Percentiles rank a stretch among this genome's conserved stretches.
Conservation (phyloP, 1,139 yeast genomes). For the Lodderomyces beijingensis region DNA sequence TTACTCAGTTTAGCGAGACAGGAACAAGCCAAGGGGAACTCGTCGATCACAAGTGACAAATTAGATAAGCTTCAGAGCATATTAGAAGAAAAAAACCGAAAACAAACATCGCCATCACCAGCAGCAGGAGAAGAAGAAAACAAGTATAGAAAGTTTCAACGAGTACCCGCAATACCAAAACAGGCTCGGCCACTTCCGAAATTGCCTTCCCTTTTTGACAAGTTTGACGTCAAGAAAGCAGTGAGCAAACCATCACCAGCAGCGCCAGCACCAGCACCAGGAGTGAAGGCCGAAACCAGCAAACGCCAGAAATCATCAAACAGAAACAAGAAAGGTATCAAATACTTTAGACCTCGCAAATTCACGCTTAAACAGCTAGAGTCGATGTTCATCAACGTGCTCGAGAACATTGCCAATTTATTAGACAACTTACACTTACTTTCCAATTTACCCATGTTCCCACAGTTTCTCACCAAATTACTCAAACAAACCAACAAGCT, state of each 20-base stretch:
- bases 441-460: slow-evolving; percentile 43
- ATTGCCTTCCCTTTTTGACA: slow-evolving; percentile 24
- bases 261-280: slow-evolving; percentile 2
- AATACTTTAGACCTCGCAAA: slow-evolving; percentile 11
- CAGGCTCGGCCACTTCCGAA: slow-evolving; percentile 11
- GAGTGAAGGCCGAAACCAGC: slow-evolving; percentile 3
- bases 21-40: slow-evolving; percentile 32
- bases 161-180: slow-evolving; percentile 17
- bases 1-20: slow-evolving; percentile 28
- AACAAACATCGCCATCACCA: background rate
- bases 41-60: slow-evolving; percentile 30
- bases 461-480: slow-evolving; percentile 25
- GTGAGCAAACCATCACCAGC: slow-evolving; percentile 3
- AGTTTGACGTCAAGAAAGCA: slow-evolving; percentile 16
- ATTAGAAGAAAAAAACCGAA: slow-evolving; percentile 13
- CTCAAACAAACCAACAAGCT: slow-evolving; percentile 43
- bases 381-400: slow-evolving; percentile 23
- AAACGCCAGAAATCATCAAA: background rate
- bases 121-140: slow-evolving; percentile 1
- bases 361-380: slow-evolving; percentile 30
- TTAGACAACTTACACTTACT: slow-evolving; percentile 44
- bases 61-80: slow-evolving; percentile 23
- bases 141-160: slow-evolving; percentile 12
- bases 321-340: slow-evolving; percentile 1
- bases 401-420: slow-evolving; percentile 38